Percentiles rank a stretch among this genome's conserved stretches.
Evolutionary conservation across 352 stramenopile genomes (phyloP).

Genomic region (Phytophthora colocasiae): DNA sequence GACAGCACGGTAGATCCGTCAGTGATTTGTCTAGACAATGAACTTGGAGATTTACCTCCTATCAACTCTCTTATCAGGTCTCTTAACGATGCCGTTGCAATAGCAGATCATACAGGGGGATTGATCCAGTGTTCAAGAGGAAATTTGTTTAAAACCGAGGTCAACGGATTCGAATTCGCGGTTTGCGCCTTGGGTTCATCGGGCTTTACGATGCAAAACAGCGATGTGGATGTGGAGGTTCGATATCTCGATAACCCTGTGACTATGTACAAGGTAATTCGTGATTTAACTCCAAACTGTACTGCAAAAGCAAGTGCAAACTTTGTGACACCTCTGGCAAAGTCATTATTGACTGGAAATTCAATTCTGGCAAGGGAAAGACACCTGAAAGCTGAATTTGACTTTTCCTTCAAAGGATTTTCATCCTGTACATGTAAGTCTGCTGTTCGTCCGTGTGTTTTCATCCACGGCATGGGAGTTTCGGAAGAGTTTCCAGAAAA

Average conservation of each 20-base stretch:
- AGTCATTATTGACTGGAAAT: conserved; percentile 7
- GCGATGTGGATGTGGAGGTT: conserved; percentile 8
- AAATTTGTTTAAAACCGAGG: conserved; percentile 3
- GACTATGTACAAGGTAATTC: neutral
- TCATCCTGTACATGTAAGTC: conserved; percentile 21
- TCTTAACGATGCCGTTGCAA: conserved; percentile 4
- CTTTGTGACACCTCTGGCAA: neutral
- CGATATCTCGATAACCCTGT: conserved; percentile 5
- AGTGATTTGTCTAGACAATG: conserved; percentile 5
- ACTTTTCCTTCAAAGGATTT: conserved; percentile 8
- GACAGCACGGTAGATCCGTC: neutral
- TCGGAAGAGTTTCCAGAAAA: conserved; percentile 15
- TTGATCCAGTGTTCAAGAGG: conserved; percentile 1
- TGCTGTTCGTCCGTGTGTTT: conserved; percentile 14
- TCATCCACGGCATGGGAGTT: conserved; percentile 23
- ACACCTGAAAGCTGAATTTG: conserved; percentile 5
- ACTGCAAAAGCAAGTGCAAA: neutral
- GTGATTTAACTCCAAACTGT: neutral
- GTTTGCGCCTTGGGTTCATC: conserved; percentile 5
- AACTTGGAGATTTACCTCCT: conserved; percentile 5
- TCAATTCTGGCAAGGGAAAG: neutral
- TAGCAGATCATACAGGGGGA: neutral
- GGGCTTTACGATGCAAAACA: conserved; percentile 8
- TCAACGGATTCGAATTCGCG: conserved; percentile 16
- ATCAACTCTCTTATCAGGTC: conserved; percentile 15